Base-by-base conservation (phyloP, 2,329 filamentous ascomycete genomes). In the Pezicula neosporulosa region DNA sequence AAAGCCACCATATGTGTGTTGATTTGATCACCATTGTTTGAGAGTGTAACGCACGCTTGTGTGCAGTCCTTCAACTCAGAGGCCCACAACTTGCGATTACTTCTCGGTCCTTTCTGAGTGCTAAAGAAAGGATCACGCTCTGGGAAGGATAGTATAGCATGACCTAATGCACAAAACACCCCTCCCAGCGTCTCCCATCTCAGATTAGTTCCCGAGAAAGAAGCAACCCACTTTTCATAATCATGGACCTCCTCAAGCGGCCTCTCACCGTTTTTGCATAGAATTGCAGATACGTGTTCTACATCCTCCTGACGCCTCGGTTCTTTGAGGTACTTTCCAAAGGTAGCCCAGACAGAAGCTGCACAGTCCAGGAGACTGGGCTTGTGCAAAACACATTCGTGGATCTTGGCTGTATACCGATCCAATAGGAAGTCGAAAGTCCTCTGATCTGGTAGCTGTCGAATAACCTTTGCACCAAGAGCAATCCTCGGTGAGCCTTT, bases 1-100 rank as follows among this genome's bases (percentile, higher is more conserved):
- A 76, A 60, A 21, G 67, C 66, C 2, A 75, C 62, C 55, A 75
- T 61, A 1, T 72, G 52, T 4, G 68, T 66, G n/a, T 74, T 76
- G 0, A 67, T 64, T 48, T 61, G 28, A 57, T 67, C 56, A 62
- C 65, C 51, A 58, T 56, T 69, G 48, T 57, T 70, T 49, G 30
- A 66, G 35, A 73, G 44, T 1, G 66, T 66, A n/a, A 72, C 61
- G 30, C 70, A 73, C 30, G 68, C 60, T 43, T 64, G 60, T 2
- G 66, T 55, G 42, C 66, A 66, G 35, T 64, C 61, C 53, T 65
- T 63, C 53, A 66, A 56, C 55, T 64, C 63, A 1, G 62, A 42
- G 1, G 58, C 58, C 49, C 64, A 66, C 8, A 50, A 27, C 35
- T 58, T 60, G 18, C 63, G 47, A 43, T 59, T 57, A 39, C 52